Conservation (phyloP, 2,329 filamentous ascomycete species). For the Fusarium nisikadoi region DNA sequence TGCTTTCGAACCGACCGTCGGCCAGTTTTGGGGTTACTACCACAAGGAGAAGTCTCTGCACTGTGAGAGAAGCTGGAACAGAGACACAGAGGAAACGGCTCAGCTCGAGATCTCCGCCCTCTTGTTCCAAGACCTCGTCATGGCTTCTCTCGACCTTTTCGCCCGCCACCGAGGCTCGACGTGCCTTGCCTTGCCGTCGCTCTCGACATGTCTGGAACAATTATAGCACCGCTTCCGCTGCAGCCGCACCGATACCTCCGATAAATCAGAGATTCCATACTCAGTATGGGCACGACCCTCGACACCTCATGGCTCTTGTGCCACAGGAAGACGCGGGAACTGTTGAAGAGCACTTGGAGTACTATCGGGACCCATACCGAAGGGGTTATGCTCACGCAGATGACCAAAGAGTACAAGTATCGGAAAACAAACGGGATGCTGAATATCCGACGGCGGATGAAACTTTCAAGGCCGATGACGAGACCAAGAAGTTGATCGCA, state of each 20-base stretch:
- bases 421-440: conserved; percentile 61
- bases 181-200: conserved; percentile 18
- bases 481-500: conserved; percentile 50
- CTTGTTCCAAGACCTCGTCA: conserved; percentile 49
- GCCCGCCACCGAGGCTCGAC: conserved; percentile 40
- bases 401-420: conserved; percentile 60
- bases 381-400: conserved; percentile 64
- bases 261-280: conserved; percentile 21
- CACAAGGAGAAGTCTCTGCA: conserved; percentile 44
- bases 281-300: conserved; percentile 40
- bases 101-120: conserved; percentile 15
- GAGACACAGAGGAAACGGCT: conserved; percentile 21
- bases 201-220: conserved; percentile 35
- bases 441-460: conserved; percentile 58
- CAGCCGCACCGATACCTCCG: conserved; percentile 24
- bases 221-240: conserved; percentile 44
- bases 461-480: conserved; percentile 49
- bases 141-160: conserved; percentile 58
- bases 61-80: conserved; percentile 28
- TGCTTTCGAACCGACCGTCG: conserved; percentile 60
- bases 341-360: conserved; percentile 64
- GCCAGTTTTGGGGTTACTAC: conserved; percentile 42
- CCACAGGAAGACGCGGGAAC: conserved; percentile 59
- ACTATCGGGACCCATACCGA: conserved; percentile 63
- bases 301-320: conserved; percentile 65